Base-by-base conservation (phyloP, 2,329 filamentous ascomycete genomes). In the Pochonia chlamydosporia region DNA sequence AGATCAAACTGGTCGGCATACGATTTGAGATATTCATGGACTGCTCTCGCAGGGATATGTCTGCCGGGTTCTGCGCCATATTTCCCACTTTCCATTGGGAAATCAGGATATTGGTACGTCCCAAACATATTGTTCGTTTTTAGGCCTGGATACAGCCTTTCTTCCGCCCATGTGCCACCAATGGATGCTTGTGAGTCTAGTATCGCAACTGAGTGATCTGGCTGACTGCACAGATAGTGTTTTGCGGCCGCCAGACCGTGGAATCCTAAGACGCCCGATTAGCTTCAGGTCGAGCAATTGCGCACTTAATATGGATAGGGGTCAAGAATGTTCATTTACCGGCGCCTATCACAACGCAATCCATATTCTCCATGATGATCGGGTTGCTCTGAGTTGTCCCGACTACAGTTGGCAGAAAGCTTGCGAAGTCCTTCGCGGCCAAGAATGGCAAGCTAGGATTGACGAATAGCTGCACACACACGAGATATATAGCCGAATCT, bases 91-190 rank as follows among this genome's bases (percentile, higher is more conserved):
- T 75, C 71, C 81, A 91, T 85, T 16, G 85, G 84, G 50, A 87
- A 88, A 56, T 89, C 87, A 0, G 81, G 79, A 56, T 79, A 89
- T 61, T 91, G 84, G 54, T 84, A 88, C 0, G 80, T 85, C 3
- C 86, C 85, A 10, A 84, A 62, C 60, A 88, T 75, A 57, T 90
- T 90, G 64, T 92, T 91, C 45, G 79, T 82, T 56, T 82, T 85
- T 42, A 92, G 72, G 1, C 79, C 81, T 0, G 81, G 78, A 60
- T 90, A 85, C 1, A 89, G 65, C 1, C 85, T 75, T 31, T 84
- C 70, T 47, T 79, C 70, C 8, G 81, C 77, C 87, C 86, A 91
- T 14, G 82, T 81, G 4, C 87, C 87, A 1, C 87, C 87, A 5
- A 83, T 57, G 0, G 77, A 76, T 11, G 70, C 61, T 10, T 73